phyloP scores from a whole-genome alignment of 352 stramenopile species.

The Thalassiosira livingstoniorum region DNA sequence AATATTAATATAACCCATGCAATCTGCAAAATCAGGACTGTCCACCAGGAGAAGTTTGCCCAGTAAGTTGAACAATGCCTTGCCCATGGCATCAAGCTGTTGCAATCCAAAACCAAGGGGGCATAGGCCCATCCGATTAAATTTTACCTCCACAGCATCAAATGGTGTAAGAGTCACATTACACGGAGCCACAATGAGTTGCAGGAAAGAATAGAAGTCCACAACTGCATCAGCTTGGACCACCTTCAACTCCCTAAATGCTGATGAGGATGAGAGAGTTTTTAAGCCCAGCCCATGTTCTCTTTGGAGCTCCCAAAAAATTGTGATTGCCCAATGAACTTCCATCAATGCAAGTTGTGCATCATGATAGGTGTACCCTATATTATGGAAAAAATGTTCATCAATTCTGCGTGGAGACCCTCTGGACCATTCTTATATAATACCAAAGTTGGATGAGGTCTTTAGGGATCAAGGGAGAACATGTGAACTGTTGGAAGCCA shows the following conservation, averaged over 20 bases:
- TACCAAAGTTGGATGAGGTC: too few species aligned
- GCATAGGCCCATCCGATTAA: neutral
- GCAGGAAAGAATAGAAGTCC: neutral
- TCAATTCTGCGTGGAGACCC: too few species aligned
- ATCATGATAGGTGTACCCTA: too few species aligned
- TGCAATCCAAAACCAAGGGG: neutral
- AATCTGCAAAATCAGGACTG: neutral
- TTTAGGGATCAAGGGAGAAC: too few species aligned
- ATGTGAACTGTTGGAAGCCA: too few species aligned
- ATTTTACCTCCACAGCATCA: neutral
- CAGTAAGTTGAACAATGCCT: neutral
- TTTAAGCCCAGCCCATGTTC: too few species aligned
- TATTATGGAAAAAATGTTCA: too few species aligned
- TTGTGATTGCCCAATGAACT: too few species aligned
- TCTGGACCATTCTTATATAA: too few species aligned
- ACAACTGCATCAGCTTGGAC: neutral
- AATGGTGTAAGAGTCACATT: neutral
- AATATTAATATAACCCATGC: neutral
- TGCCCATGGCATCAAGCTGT: neutral
- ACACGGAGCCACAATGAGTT: neutral
- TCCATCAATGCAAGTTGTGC: too few species aligned
- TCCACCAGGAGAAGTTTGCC: neutral
- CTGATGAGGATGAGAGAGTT: too few species aligned
- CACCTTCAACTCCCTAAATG: neutral
- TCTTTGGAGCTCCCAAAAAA: too few species aligned